These are phyloP conservation scores for Lotus japonicus DNA, from an alignment of 306 rosid genomes.

Conservation along the genomic window DNA sequence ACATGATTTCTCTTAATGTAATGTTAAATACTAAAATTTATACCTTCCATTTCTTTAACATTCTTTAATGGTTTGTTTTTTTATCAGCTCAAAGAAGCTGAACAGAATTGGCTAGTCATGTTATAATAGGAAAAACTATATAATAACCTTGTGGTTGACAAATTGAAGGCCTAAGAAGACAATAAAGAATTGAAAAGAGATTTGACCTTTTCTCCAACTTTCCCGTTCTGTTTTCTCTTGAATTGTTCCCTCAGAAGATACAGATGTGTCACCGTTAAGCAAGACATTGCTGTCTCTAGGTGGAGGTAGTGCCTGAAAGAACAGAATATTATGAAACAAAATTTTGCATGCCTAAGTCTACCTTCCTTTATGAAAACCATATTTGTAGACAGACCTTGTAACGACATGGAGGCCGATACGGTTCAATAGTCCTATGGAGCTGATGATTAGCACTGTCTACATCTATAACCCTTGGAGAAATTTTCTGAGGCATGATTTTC, in stretches of 20 bases:
- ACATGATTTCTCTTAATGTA: background rate
- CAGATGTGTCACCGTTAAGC: constrained; percentile 9
- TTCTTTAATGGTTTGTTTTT: background rate
- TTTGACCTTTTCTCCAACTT: constrained; percentile 16
- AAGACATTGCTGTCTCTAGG: constrained; percentile 3
- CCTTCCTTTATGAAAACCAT: constrained; percentile 5
- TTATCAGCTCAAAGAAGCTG: constrained; percentile 13
- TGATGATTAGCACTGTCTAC: background rate
- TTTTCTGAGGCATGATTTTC: background rate
- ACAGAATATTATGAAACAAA: background rate
- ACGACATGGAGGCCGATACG: constrained; percentile 45
- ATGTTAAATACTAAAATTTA: background rate
- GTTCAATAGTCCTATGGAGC: constrained; percentile 38
- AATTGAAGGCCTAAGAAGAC: background rate
- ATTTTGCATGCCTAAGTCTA: constrained; percentile 1
- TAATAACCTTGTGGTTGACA: background rate
- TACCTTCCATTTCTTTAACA: background rate
- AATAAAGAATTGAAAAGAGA: background rate
- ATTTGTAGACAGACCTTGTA: constrained; percentile 28
- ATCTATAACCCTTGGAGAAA: background rate
- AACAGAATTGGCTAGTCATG: background rate
- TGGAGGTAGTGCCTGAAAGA: constrained; percentile 36
- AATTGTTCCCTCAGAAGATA: constrained; percentile 25
- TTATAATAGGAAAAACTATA: background rate
- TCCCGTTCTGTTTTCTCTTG: constrained; percentile 8